These are phyloP conservation scores for Cyclotella cryptica DNA, from an alignment of 108 stramenopile genomes.

Conservation along the genomic window DNA sequence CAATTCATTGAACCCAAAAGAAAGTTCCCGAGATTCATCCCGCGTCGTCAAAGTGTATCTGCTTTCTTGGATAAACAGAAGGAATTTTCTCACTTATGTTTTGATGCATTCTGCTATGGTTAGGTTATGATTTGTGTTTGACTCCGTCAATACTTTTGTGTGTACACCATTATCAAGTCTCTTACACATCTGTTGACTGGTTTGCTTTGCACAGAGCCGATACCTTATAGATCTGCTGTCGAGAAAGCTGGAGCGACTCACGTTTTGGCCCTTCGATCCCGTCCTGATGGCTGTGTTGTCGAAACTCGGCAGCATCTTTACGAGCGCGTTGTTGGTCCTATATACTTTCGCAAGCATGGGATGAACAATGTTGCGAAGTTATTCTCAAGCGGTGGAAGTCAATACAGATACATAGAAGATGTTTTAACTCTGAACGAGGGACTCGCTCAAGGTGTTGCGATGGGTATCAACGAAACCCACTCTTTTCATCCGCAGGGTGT, in stretches of 20 bases:
- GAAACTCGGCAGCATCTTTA: slow-evolving; percentile 57
- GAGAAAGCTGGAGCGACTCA: slow-evolving; percentile 59
- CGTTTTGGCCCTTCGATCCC: slow-evolving; percentile 54
- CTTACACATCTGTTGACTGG: background rate
- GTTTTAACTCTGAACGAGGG: slow-evolving; percentile 56
- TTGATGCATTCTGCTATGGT: slow-evolving; percentile 57
- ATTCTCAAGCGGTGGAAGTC: slow-evolving; percentile 51
- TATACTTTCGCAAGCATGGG: slow-evolving; percentile 55
- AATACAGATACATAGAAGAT: slow-evolving; percentile 63
- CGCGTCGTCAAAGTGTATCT: slow-evolving; percentile 8
- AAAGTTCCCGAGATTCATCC: slow-evolving; percentile 36
- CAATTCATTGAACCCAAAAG: slow-evolving; percentile 26
- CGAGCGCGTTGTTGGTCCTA: slow-evolving; percentile 55
- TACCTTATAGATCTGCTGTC: slow-evolving; percentile 59
- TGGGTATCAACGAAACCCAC: slow-evolving; percentile 20
- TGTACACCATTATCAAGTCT: background rate
- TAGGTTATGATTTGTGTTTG: background rate
- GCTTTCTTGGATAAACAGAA: slow-evolving; percentile 28
- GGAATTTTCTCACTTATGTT: slow-evolving; percentile 51
- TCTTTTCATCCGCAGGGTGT: slow-evolving; percentile 30
- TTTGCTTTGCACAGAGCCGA: slow-evolving; percentile 26
- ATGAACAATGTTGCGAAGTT: slow-evolving; percentile 52
- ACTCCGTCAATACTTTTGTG: background rate
- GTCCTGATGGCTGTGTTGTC: slow-evolving; percentile 54
- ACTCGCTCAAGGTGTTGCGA: slow-evolving; percentile 42